phyloP scores from a whole-genome alignment of 1,284 basidiomycete genomes.

The Puccinia triticina region DNA sequence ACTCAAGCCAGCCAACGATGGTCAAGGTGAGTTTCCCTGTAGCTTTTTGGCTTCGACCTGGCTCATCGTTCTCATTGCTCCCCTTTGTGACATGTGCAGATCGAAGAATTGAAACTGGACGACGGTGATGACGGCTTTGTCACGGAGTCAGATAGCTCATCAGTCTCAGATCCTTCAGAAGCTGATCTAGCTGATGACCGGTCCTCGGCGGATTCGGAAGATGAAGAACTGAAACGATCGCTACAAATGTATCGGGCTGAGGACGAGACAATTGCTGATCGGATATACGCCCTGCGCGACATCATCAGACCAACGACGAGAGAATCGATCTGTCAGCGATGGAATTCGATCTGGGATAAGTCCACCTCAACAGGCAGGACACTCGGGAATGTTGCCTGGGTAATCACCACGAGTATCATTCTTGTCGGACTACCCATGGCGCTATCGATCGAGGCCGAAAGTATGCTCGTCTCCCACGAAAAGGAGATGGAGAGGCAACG shows the following conservation, averaged over 20 bases:
- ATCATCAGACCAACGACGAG: conserved; percentile 90
- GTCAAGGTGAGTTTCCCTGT: conserved; percentile 1
- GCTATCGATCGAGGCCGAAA: conserved; percentile 91
- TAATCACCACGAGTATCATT: conserved; percentile 88
- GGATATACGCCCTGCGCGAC: conserved; percentile 86
- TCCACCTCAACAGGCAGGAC: conserved; percentile 68
- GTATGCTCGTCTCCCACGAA: conserved; percentile 89
- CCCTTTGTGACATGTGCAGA: conserved; percentile 1
- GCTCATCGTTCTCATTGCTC: not conserved
- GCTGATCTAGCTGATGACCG: conserved; percentile 52
- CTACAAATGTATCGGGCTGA: conserved; percentile 54
- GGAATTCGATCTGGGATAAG: conserved; percentile 69
- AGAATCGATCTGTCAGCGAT: conserved; percentile 68
- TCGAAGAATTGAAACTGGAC: conserved; percentile 45
- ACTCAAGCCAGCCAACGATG: conserved; percentile 5
- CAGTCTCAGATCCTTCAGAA: conserved; percentile 41
- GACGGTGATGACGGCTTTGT: conserved; percentile 49
- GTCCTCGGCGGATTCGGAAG: conserved; percentile 47
- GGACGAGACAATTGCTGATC: conserved; percentile 80
- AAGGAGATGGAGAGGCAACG: conserved; percentile 85
- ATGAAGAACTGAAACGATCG: conserved; percentile 48
- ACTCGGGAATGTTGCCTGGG: conserved; percentile 87
- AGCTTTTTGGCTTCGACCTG: not conserved
- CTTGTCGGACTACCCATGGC: conserved; percentile 91
- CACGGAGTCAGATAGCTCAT: conserved; percentile 37